These are phyloP conservation scores for Coemansia sp. DNA, from an alignment of 192 early-diverging fungal species.

Conservation along the genomic window DNA sequence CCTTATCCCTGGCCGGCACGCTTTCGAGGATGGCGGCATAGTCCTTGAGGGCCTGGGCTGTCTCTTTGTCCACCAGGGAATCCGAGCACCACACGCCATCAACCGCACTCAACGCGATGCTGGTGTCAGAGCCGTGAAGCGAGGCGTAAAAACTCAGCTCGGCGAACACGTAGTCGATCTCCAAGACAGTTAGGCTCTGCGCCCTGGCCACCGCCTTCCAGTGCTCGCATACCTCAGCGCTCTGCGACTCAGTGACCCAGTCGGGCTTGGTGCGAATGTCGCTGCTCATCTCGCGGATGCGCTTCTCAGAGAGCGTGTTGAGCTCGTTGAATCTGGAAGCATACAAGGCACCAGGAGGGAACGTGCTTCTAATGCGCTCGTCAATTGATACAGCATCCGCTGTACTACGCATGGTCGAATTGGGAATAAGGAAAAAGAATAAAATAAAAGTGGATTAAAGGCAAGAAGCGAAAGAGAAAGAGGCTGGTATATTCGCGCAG, in stretches of 20 bases:
- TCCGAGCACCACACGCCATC: conserved; percentile 49
- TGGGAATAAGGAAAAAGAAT: neutral
- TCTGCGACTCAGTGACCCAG: conserved; percentile 43
- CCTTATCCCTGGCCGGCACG: conserved; percentile 24
- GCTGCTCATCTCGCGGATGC: conserved; percentile 31
- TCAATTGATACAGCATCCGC: neutral
- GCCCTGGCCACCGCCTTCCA: conserved; percentile 22
- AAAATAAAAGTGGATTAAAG: too few relatives aligned
- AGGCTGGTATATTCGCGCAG: too few relatives aligned
- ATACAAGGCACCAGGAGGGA: conserved; percentile 15
- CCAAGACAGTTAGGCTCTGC: conserved; percentile 35
- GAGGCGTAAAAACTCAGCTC: conserved; percentile 49
- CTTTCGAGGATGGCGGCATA: conserved; percentile 37
- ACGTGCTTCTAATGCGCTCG: neutral
- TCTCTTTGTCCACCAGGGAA: conserved; percentile 19
- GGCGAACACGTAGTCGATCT: conserved; percentile 47
- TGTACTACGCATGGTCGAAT: neutral
- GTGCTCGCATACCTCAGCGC: conserved; percentile 18
- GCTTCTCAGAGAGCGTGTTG: conserved; percentile 31
- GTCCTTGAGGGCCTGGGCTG: conserved; percentile 21
- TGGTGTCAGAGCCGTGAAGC: conserved; percentile 24
- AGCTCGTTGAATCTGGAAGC: neutral
- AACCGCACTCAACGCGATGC: conserved; percentile 23
- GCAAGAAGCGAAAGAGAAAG: too few relatives aligned
- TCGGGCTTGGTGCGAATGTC: conserved; percentile 54